These are phyloP conservation scores for Nakazawaea pomicola DNA, from an alignment of 805 yeast genomes.

Conservation along the genomic window DNA sequence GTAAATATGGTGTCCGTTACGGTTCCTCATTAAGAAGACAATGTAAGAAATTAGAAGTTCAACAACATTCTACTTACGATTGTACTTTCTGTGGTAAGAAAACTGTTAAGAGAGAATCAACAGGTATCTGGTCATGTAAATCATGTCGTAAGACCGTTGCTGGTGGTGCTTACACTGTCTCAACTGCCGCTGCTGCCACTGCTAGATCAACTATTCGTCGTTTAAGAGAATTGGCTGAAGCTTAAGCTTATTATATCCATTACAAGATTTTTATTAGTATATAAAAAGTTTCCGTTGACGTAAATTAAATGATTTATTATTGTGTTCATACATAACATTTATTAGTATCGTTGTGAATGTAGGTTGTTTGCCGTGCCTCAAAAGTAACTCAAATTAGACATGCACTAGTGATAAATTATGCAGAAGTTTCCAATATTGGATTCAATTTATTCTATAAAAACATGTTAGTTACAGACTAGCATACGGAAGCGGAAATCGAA, in stretches of 20 bases:
- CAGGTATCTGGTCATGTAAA: slow-evolving; percentile 98
- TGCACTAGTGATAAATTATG: no score
- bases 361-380: no score
- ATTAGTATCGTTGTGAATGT: no score
- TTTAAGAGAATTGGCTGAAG: slow-evolving; percentile 99
- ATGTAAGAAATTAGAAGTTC: slow-evolving; percentile 98
- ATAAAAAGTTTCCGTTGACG: slow-evolving; percentile 11
- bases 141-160: slow-evolving; percentile 96
- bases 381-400: no score
- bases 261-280: slow-evolving; percentile 6
- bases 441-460: background rate
- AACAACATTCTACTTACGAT: slow-evolving; percentile 98
- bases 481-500: no score
- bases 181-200: slow-evolving; percentile 99
- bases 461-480: no score
- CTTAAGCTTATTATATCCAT: slow-evolving; percentile 49
- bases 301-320: slow-evolving; percentile 12
- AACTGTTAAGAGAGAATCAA: slow-evolving; percentile 94
- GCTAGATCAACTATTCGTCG: slow-evolving; percentile 99
- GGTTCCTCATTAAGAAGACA: slow-evolving; percentile 99
- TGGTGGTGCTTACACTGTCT: slow-evolving; percentile 99
- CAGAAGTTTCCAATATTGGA: background rate
- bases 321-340: background rate
- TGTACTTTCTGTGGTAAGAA: slow-evolving; percentile 99
- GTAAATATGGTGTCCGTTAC: slow-evolving; percentile 99